A percentile compares a stretch with the other conserved stretches of the same genome.
These are phyloP conservation scores for Linderniella brevidens DNA, from an alignment of 257 asterid genomes.

Conservation along the genomic window DNA sequence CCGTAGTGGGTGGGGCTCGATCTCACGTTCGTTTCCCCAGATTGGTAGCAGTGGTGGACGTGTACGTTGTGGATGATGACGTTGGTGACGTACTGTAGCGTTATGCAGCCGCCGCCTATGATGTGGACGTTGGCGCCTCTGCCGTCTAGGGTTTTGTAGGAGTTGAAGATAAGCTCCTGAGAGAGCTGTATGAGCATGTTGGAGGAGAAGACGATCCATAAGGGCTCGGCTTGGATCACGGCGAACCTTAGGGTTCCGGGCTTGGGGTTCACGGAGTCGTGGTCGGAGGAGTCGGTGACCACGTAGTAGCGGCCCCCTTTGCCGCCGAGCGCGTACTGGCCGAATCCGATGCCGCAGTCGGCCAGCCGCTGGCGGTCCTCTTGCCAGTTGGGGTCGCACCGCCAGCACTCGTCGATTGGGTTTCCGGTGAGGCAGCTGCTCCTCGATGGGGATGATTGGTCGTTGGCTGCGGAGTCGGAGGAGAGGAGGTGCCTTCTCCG, in stretches of 20 bases:
- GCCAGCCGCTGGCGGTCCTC: constrained; percentile 53
- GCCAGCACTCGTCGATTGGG: constrained; percentile 73
- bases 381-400: constrained; percentile 61
- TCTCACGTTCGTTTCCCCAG: constrained; percentile 46
- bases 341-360: constrained; percentile 57
- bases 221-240: constrained; percentile 51
- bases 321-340: constrained; percentile 62
- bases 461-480: constrained; percentile 22
- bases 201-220: constrained; percentile 60
- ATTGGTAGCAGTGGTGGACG: constrained; percentile 40
- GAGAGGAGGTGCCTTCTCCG: constrained; percentile 42
- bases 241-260: constrained; percentile 62
- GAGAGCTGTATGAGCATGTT: constrained; percentile 47
- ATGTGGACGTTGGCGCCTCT: constrained; percentile 47
- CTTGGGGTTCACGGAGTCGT: constrained; percentile 35
- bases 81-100: constrained; percentile 38
- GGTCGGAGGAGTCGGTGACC: constrained; percentile 56
- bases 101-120: constrained; percentile 58
- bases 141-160: constrained; percentile 57
- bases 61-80: constrained; percentile 60
- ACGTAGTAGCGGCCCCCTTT: constrained; percentile 60
- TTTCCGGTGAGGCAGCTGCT: constrained; percentile 38
- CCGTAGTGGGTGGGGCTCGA: constrained; percentile 68
- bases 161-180: constrained; percentile 58
- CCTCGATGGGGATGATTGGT: constrained; percentile 12